These are phyloP conservation scores for Gossypium laxum DNA, from an alignment of 441 rosid genomes.

Conservation along the genomic window DNA sequence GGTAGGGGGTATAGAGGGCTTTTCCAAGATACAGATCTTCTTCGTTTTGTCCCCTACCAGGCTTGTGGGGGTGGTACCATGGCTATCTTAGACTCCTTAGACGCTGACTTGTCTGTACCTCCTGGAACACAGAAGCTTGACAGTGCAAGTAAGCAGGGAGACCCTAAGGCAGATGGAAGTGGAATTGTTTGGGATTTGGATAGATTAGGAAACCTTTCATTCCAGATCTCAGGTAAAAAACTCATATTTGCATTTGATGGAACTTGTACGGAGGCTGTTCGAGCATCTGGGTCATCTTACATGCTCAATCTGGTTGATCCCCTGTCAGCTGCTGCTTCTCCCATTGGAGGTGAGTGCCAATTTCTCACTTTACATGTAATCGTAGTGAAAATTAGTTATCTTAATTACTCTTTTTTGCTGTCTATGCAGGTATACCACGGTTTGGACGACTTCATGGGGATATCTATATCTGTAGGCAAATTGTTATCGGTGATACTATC, in stretches of 20 bases:
- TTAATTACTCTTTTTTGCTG: slow-evolving; percentile 1
- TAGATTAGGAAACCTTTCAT: slow-evolving; percentile 70
- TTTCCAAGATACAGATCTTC: slow-evolving; percentile 89
- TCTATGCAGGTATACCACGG: slow-evolving; percentile 80
- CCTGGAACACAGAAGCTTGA: slow-evolving; percentile 62
- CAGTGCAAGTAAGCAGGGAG: slow-evolving; percentile 59
- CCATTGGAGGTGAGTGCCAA: slow-evolving; percentile 71
- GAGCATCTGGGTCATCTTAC: slow-evolving; percentile 69
- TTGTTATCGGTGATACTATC: slow-evolving; percentile 85
- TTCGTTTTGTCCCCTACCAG: slow-evolving; percentile 93
- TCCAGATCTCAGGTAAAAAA: slow-evolving; percentile 93
- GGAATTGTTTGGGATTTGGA: slow-evolving; percentile 99
- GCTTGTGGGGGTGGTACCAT: slow-evolving; percentile 99
- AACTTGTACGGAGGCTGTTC: slow-evolving; percentile 73
- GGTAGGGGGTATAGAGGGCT: slow-evolving; percentile 98
- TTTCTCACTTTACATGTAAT: slow-evolving; percentile 3
- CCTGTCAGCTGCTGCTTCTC: slow-evolving; percentile 98
- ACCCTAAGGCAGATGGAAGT: slow-evolving; percentile 85
- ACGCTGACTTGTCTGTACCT: slow-evolving; percentile 61
- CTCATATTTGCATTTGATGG: slow-evolving; percentile 99
- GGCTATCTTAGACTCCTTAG: slow-evolving; percentile 95
- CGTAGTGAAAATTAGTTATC: background rate
- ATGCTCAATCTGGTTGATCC: slow-evolving; percentile 99
- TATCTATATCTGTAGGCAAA: slow-evolving; percentile 70
- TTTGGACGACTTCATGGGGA: slow-evolving; percentile 90